phyloP scores from a whole-genome alignment of 257 asterid species.

The Scutellaria barbata region DNA sequence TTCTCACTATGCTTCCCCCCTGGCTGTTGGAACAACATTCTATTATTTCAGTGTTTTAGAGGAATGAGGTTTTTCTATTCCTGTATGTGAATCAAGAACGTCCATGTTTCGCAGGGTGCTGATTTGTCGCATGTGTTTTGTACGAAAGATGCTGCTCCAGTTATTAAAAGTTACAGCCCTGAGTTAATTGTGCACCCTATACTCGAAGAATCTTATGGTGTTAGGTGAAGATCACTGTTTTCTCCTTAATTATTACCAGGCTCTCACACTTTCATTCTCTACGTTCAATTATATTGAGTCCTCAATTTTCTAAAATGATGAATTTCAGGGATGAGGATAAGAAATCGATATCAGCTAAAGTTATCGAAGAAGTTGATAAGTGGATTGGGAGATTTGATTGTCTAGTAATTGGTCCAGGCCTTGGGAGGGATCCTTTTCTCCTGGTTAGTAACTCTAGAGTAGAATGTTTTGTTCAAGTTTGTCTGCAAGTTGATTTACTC shows the following conservation, averaged over 20 bases:
- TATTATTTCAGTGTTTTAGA: not conserved
- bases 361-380: conserved; percentile 82
- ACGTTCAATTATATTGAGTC: conserved; percentile 25
- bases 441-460: conserved; percentile 57
- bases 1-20: not conserved
- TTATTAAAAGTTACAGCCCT: conserved; percentile 92
- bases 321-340: conserved; percentile 79
- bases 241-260: not conserved
- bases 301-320: conserved; percentile 39
- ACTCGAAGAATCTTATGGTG: conserved; percentile 86
- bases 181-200: conserved; percentile 97
- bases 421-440: conserved; percentile 94
- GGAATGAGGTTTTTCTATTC: not conserved
- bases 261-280: not conserved
- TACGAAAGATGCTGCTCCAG: conserved; percentile 94
- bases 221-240: conserved; percentile 57
- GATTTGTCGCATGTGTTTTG: conserved; percentile 96
- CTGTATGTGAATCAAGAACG: conserved; percentile 15
- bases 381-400: conserved; percentile 99
- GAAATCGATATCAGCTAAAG: conserved; percentile 64
- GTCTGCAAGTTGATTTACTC: conserved; percentile 12
- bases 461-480: conserved; percentile 14
- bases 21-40: conserved; percentile 19
- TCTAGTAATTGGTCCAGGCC: conserved; percentile 95
- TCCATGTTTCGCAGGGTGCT: conserved; percentile 75